Evolutionary conservation across 2,329 filamentous ascomycete genomes (phyloP), one percentile per base, ranked within the genome.

Genomic region (Pseudogymnoascus sp.): DNA sequence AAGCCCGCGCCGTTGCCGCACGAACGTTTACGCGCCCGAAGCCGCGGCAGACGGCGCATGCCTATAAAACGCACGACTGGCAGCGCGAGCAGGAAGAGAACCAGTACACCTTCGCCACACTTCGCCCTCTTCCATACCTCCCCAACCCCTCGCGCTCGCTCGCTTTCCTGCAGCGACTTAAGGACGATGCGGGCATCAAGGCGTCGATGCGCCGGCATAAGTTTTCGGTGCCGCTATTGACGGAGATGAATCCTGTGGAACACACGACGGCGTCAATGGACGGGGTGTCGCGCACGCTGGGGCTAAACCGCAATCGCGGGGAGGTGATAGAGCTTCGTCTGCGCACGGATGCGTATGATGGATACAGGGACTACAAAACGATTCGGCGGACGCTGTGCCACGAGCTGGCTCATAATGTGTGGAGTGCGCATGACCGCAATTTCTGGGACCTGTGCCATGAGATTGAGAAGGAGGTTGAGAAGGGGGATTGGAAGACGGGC

Each of bases 351-450:
- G 90, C 90, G 2, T 91, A 95, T 73, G 92, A 96, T 74, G 95
- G 95, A 0, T 97, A 96, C 72, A 80, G 95, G 38, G 91, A 97
- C 73, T 99, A 97, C 77, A 88, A 88, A 70, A 93, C 89, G 0
- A 96, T 99, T 59, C 84, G 95, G 61, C 90, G 90, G 69, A 97
- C 95, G 53, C 80, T 99, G 11, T 97, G 93, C 72, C 95, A 99
- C 77, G 95, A 99, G 78, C 80, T 99, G 17, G 88, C 93, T 68
- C 95, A 99, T 75, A 97, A 96, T 70, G 90, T 96, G 9, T 88
- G 89, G 76, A 82, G 89, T 0, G 85, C 89, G 0, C 95, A 99
- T 74, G 92, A 97, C 75, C 80, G 85, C 17, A 78, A 89, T 56
- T 99, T 99, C 72, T 97, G 95, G 93, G 84, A 91, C 62, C 75